Evolutionary conservation across 768 basidiomycete genomes (phyloP).

Genomic region (Favolaschia claudopus): DNA sequence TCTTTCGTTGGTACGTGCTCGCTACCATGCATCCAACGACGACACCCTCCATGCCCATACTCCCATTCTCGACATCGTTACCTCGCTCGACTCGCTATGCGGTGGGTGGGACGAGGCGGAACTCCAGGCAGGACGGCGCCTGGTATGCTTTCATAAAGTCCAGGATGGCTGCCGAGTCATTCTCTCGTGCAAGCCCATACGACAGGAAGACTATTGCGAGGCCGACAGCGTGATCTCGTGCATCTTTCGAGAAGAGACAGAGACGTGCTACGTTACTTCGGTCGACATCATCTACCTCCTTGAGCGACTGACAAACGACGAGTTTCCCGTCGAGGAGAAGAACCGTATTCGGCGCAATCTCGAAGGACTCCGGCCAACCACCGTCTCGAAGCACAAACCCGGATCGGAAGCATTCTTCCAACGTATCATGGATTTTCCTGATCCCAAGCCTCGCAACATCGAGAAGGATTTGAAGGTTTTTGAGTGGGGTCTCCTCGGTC

Average conservation of each 20-base stretch:
- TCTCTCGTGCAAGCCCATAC: slow-evolving; percentile 79
- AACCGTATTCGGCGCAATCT: slow-evolving; percentile 94
- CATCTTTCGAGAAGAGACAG: slow-evolving; percentile 83
- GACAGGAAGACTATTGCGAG: slow-evolving; percentile 75
- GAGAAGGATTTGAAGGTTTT: slow-evolving; percentile 96
- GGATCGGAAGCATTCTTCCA: slow-evolving; percentile 91
- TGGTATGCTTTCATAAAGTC: slow-evolving; percentile 85
- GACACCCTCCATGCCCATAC: slow-evolving; percentile 58
- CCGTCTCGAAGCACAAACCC: slow-evolving; percentile 85
- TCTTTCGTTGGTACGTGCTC: slow-evolving; percentile 52
- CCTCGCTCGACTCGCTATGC: slow-evolving; percentile 63
- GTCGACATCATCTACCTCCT: slow-evolving; percentile 96
- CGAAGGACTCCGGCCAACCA: slow-evolving; percentile 90
- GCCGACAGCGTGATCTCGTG: slow-evolving; percentile 90
- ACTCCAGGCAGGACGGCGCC: slow-evolving; percentile 71
- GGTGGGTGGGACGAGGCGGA: slow-evolving; percentile 72
- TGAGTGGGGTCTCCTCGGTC: slow-evolving; percentile 73
- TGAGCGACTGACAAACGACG: slow-evolving; percentile 75
- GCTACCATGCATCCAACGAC: slow-evolving; percentile 36
- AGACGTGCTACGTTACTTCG: slow-evolving; percentile 88
- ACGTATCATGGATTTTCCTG: slow-evolving; percentile 94
- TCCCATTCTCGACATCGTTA: slow-evolving; percentile 67
- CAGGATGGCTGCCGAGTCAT: slow-evolving; percentile 81
- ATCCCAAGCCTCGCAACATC: slow-evolving; percentile 94
- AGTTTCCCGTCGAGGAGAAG: slow-evolving; percentile 95